Base-by-base conservation (phyloP, 176 grass and related monocot genomes). In the Pharus latifolius region DNA sequence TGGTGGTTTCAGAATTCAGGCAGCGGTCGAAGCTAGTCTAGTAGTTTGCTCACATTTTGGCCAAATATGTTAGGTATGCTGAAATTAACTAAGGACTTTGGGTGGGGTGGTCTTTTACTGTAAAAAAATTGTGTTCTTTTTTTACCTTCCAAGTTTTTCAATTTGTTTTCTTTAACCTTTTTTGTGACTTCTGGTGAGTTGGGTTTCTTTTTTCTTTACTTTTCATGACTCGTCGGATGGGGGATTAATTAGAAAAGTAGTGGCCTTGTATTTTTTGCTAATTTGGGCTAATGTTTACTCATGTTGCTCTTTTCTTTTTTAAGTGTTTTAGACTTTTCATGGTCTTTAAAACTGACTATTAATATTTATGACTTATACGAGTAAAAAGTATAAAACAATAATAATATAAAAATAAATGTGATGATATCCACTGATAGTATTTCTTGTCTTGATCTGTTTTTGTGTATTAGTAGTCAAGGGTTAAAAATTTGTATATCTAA, bases 111-210 rank as follows among this genome's bases (percentile, higher is more conserved):
- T 79, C 56, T 26, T 37, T 74, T 53, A 68, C 77, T 95, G 87
- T 95, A 90, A 80, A 95, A 81, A 87, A 65, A 70, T 46, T 43
- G 60, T 56, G 44, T 74, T 16, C 31, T 22, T 8, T 69, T 45
- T 50, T 8, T 17, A 4, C 1, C 7, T 12, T 16, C 18, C 0
- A 30, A 7, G 62, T 27, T 56, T 59, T n/a, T 10, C 32, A 15
- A 5, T 63, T 15, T 10, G 41, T 33, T 25, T 68, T 49, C 44
- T 65, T 63, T 51, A 63, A 80, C 76, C 28, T 46, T 52, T 18
- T 46, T 3, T 25, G 57, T 65, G 48, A 46, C 48, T 18, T 35
- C 50, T 67, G 33, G 65, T 69, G 16, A 54, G 46, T 57, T 40
- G 19, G 58, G 80, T 69, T 79, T 50, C 32, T 20, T 82, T 22